Evolutionary conservation across 371 early-diverging fungal genomes (phyloP), one percentile per base, ranked within the genome.

Genomic region (Mortierella sp.): DNA sequence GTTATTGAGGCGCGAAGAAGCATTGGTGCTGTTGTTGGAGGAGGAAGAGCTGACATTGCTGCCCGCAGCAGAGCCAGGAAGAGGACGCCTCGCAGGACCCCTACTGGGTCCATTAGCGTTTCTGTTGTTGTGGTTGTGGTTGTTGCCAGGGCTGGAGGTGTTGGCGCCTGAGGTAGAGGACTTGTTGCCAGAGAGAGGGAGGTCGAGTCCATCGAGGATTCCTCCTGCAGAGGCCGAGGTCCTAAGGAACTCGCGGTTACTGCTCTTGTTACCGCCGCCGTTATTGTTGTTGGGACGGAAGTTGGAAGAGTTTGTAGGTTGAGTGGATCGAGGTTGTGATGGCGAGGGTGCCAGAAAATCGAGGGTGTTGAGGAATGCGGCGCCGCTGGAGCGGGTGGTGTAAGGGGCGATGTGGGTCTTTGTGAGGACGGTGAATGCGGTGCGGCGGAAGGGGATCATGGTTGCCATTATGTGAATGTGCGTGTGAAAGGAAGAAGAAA

Each of bases 41-140:
- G 55, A 26, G 13, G 14, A 48, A 28, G 37, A 34, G 54, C 54
- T 46, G 57, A 34, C 34, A 21, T 69, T 69, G 28, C 53, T 53
- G 71, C 67, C 67, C 2, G 24, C 67, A 61, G 61, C 34, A 61
- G 61, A 61, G 55, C 92, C 92, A n/a, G 91, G 89, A 50, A 88
- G 88, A 3, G 88, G 80, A 26, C 92, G 86, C 37, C 82, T 78
- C 53, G 71, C 26, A 2, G 54, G 50, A 3, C 78, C 55, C 5
- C 43, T 50, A 16, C 14, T 54, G n/a, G 54, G 54, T 54, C 82
- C 70, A 46, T 69, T 69, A 46, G 51, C 43, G 24, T 73, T 59
- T 43, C 19, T 37, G 31, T 21, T 24, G 31, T 51, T 28, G 54
- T 28, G 13, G 72, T 37, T 53, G 72, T 51, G 24, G 75, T 40